A percentile compares a stretch with the other conserved stretches of the same genome.
These are phyloP conservation scores for Hypoxylon sp. DNA, from an alignment of 2,329 filamentous ascomycete species.

Conservation along the genomic window DNA sequence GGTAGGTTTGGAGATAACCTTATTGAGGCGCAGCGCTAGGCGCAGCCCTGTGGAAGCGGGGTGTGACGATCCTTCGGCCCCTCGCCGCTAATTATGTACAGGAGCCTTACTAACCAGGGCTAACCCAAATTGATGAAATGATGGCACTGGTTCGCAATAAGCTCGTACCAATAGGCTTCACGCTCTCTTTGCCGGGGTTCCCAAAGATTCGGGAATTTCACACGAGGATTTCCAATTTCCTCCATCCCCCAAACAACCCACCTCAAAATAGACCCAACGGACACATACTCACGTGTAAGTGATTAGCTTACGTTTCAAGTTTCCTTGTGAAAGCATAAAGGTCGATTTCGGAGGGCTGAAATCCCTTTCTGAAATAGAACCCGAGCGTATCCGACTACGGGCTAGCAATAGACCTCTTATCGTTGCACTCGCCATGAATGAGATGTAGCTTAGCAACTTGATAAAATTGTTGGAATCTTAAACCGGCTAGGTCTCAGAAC, in stretches of 20 bases:
- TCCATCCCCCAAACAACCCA: neutral
- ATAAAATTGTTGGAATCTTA: too few species aligned
- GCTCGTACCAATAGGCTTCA: conserved; percentile 17
- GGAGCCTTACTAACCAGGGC: neutral
- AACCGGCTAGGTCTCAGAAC: neutral
- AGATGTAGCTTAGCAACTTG: too few species aligned
- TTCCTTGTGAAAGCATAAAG: neutral
- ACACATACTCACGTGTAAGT: neutral
- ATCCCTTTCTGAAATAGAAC: neutral
- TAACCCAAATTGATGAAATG: conserved; percentile 1
- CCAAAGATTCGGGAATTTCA: conserved; percentile 24
- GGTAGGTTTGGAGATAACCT: conserved; percentile 12
- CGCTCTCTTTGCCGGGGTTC: conserved; percentile 12
- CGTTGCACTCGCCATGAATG: neutral
- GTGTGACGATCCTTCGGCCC: conserved; percentile 35
- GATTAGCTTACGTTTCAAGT: neutral
- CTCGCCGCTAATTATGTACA: conserved; percentile 26
- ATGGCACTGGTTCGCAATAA: conserved; percentile 12
- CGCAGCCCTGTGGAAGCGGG: conserved; percentile 40
- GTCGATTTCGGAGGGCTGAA: neutral
- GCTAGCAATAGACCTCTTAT: neutral
- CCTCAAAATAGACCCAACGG: neutral
- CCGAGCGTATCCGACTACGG: neutral
- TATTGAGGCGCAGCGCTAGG: conserved; percentile 28
- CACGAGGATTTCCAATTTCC: neutral